A percentile compares a stretch with the other conserved stretches of the same genome.
Evolutionary conservation across 1,139 yeast species (phyloP).

Genomic region (Diutina ranongensis): DNA sequence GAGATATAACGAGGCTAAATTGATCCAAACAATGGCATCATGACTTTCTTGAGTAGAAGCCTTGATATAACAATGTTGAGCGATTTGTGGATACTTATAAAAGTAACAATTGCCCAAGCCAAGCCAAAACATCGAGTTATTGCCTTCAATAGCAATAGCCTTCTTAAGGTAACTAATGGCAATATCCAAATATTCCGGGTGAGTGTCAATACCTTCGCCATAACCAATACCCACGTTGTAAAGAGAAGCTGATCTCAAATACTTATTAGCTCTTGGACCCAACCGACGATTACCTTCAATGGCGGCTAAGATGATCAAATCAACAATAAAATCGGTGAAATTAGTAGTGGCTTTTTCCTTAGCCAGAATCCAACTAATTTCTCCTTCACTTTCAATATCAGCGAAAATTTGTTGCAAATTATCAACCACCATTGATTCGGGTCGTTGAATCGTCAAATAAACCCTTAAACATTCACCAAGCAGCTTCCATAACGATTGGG

Average conservation of each 20-base stretch:
- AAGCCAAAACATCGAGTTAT: constrained; percentile 67
- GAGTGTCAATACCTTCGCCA: constrained; percentile 17
- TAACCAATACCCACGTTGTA: constrained; percentile 66
- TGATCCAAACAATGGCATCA: constrained; percentile 67
- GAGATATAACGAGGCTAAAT: constrained; percentile 69
- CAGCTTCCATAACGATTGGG: constrained; percentile 45
- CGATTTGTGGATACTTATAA: constrained; percentile 49
- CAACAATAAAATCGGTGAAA: background rate
- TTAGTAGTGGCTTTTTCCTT: background rate
- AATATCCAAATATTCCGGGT: constrained; percentile 22
- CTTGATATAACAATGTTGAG: constrained; percentile 89
- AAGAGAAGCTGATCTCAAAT: constrained; percentile 47
- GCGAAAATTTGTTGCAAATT: constrained; percentile 23
- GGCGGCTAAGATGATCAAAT: background rate
- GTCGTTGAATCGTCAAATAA: constrained; percentile 32
- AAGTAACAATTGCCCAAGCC: constrained; percentile 66
- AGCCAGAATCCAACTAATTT: background rate
- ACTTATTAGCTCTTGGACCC: constrained; percentile 20
- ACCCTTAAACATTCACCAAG: constrained; percentile 40
- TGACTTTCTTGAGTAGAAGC: constrained; percentile 62
- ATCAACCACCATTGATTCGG: constrained; percentile 33
- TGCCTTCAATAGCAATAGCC: constrained; percentile 61
- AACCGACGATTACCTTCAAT: background rate
- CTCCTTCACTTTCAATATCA: constrained; percentile 9
- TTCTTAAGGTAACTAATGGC: constrained; percentile 41